Base-by-base conservation (phyloP, 2,329 filamentous ascomycete genomes). In the Onygenales sp. region DNA sequence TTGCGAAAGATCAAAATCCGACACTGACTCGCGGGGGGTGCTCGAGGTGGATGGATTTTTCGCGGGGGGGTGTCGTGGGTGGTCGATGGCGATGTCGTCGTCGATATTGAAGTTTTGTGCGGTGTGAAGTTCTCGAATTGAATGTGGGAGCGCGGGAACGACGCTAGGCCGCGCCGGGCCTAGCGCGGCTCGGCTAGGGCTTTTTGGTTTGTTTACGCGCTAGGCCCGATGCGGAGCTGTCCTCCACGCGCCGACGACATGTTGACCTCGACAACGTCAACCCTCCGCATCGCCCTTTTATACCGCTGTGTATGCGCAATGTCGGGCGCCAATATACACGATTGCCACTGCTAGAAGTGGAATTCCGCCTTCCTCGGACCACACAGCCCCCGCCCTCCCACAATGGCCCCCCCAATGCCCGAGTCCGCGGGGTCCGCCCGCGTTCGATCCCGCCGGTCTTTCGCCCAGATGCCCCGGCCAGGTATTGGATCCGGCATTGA, bases 371-470 rank as follows among this genome's bases (percentile, higher is more conserved):
- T 17, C 14, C 6, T 34, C 32, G 4, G 34, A 34, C 8, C 49
- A n/a, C 9, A 11, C 10, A 33, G 21, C 14, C 31, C 13, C 37
- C 40, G 6, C 32, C 43, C 36, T 39, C 8, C 14, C 27, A 53
- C 49, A 39, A 70, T 71, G 69, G 62, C 67, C 51, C 64, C 52
- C 8, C 34, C 67, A 54, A 66, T 66, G 62, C 54, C 59, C 52
- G 66, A 69, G 57, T 62, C 65, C 48, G 62, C 63, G 61, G 65
- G 59, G 57, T 57, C 64, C 43, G 56, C 60, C 53, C 67, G 69
- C 51, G 61, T 61, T 52, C 67, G 70, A 59, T 74, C 80, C 62
- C 82, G 87, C 65, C 88, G 87, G 67, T 91, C 87, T n/a, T 82
- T 88, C 56, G 84, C 83, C 67, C 65, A 81, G 75, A 59, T 81